phyloP scores from a whole-genome alignment of 768 basidiomycete genomes.

The Mycena amicta region DNA sequence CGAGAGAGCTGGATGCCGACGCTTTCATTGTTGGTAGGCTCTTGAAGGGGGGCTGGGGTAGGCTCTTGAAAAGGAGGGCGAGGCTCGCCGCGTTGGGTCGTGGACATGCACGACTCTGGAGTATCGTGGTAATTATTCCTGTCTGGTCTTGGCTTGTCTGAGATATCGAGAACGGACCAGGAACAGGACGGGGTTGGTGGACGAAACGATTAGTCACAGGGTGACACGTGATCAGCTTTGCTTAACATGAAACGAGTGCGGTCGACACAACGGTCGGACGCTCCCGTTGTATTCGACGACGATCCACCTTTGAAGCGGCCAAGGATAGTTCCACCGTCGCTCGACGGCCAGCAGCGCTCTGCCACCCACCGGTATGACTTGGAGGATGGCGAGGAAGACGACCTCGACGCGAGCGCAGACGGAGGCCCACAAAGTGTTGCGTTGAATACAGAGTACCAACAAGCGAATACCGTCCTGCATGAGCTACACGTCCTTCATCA shows the following conservation, averaged over 20 bases:
- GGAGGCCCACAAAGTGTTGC: constrained; percentile 3
- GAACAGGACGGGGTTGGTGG: constrained; percentile 38
- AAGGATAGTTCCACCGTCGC: constrained; percentile 51
- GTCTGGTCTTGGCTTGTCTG: too few relatives aligned
- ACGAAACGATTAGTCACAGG: background rate
- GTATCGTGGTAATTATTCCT: too few relatives aligned
- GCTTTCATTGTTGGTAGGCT: too few relatives aligned
- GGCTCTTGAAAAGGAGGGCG: background rate
- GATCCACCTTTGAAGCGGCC: constrained; percentile 51
- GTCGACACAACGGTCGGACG: constrained; percentile 33
- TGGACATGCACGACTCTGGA: too few relatives aligned
- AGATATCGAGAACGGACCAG: too few relatives aligned
- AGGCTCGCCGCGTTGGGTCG: background rate
- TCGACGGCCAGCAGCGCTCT: constrained; percentile 50
- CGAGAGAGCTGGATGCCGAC: constrained; percentile 14
- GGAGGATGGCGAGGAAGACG: constrained; percentile 38
- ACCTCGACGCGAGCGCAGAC: constrained; percentile 27
- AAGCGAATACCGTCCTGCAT: constrained; percentile 65
- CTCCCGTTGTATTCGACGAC: constrained; percentile 31
- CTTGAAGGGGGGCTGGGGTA: too few relatives aligned
- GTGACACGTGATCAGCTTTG: background rate
- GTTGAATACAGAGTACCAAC: constrained; percentile 52
- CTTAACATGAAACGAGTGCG: constrained; percentile 34
- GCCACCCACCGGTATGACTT: constrained; percentile 30
- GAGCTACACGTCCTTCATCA: constrained; percentile 71